These are phyloP conservation scores for Trametes hirsuta DNA, from an alignment of 1,284 basidiomycete genomes.

Conservation along the genomic window DNA sequence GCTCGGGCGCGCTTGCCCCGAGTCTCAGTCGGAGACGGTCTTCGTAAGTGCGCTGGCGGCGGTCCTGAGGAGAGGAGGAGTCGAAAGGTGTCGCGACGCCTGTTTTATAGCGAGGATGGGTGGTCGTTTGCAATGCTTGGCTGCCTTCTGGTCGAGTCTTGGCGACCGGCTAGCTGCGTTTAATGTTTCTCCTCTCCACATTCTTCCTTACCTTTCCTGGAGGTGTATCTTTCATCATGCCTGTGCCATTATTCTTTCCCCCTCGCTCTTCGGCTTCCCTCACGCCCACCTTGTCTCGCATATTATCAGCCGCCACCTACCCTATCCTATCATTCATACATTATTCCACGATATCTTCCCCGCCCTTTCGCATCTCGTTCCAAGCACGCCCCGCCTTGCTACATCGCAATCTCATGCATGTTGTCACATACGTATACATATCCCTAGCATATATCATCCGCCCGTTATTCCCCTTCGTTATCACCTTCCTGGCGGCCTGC, in stretches of 20 bases:
- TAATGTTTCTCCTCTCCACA: too few species aligned
- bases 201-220: too few species aligned
- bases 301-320: not conserved
- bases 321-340: constrained; percentile 2
- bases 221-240: too few species aligned
- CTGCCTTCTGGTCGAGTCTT: too few species aligned
- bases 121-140: too few species aligned
- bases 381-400: not conserved
- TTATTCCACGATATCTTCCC: not conserved
- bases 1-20: constrained; percentile 1
- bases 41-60: constrained; percentile 3
- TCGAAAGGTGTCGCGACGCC: too few species aligned
- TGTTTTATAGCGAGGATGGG: too few species aligned
- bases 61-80: not conserved
- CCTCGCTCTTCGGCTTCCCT: not conserved
- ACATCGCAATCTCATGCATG: not conserved
- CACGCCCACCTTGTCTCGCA: not conserved
- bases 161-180: too few species aligned
- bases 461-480: not conserved
- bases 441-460: not conserved
- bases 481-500: not conserved
- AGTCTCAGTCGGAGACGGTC: constrained; percentile 19
- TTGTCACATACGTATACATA: not conserved
- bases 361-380: not conserved
- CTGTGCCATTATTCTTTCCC: too few species aligned